Evolutionary conservation across 2,329 filamentous ascomycete genomes (phyloP).

Genomic region (Talaromyces sp.): DNA sequence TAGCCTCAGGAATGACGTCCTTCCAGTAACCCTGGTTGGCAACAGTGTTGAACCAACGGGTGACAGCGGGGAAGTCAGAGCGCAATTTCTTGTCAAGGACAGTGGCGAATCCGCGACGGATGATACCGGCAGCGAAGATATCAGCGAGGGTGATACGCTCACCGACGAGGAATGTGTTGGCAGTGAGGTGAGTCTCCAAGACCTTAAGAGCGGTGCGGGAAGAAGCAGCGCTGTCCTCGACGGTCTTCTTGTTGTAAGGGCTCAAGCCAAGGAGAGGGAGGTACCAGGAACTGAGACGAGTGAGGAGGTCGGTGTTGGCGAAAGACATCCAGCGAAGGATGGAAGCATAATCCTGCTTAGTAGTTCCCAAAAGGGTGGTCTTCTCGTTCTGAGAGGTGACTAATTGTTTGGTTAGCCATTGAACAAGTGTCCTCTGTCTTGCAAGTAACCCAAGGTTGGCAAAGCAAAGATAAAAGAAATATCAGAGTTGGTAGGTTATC

Average conservation of each 20-base stretch:
- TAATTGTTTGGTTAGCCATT: constrained; percentile 41
- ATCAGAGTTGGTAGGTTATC: constrained; percentile 70
- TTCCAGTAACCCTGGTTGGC: constrained; percentile 89
- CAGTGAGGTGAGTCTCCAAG: constrained; percentile 80
- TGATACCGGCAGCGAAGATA: constrained; percentile 74
- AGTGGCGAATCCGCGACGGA: constrained; percentile 84
- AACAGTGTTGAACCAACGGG: constrained; percentile 93
- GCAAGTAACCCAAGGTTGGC: neutral
- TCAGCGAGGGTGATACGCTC: constrained; percentile 97
- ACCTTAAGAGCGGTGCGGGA: constrained; percentile 65
- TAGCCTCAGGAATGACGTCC: constrained; percentile 68
- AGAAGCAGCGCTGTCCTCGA: constrained; percentile 73
- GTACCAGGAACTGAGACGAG: constrained; percentile 74
- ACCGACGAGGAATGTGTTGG: constrained; percentile 95
- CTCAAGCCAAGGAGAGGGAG: constrained; percentile 75
- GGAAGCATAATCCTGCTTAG: constrained; percentile 99
- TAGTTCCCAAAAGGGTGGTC: constrained; percentile 98
- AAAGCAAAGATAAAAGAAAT: neutral
- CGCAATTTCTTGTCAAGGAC: constrained; percentile 93
- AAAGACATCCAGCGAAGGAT: constrained; percentile 99
- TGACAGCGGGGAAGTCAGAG: constrained; percentile 73
- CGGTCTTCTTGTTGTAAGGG: constrained; percentile 96
- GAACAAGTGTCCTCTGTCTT: neutral
- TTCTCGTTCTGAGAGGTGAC: constrained; percentile 99
- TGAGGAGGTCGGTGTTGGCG: constrained; percentile 83